Evolutionary conservation across 805 yeast genomes (phyloP), one percentile per base, ranked within the genome.

Genomic region (Wilhelminamyces savonicus): DNA sequence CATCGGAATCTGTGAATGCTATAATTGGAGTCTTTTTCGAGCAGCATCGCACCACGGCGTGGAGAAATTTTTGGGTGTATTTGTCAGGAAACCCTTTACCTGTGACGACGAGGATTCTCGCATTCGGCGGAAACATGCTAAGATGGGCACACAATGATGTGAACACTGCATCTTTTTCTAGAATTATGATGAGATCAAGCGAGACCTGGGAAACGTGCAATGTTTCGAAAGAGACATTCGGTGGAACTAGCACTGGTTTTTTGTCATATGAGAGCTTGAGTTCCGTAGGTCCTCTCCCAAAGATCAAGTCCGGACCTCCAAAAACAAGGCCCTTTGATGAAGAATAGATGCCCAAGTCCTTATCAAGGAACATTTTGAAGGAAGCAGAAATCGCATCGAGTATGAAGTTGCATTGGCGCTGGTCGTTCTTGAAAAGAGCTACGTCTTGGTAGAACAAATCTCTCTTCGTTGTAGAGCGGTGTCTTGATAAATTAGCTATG

Each of bases 381-480:
- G 69, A 45, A 3, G 41, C 26, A 4, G 66, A 52, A 1, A 78
- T 34, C 13, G 45, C 40, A 11, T 60, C 65, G 1, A 79, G 35
- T 2, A 59, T 44, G 3, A 45, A 32, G 29, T 69, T 66, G 2
- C 74, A 70, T 4, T 37, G 43, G 1, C 39, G 10, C 43, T 79
- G 86, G n/a, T n/a, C n/a, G 3, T 40, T 45, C 13, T 47, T 37
- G 46, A 75, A 80, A 13, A 78, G 41, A 12, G 52, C 53, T 2
- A 76, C 81, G 43, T 78, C 77, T 28, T 60, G 61, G 48, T 79
- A 79, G 52, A 60, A 79, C 0, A 79, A 34, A 39, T 78, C 84
- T 8, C 19, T 17, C 19, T 17, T 17, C 6, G 19, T 17, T 6
- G 19, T 17, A 8, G 6, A 8, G 8, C 8, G 6, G 6, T 17